Evolutionary conservation across 306 rosid species (phyloP).

Genomic region (Boehmeria nivea): DNA sequence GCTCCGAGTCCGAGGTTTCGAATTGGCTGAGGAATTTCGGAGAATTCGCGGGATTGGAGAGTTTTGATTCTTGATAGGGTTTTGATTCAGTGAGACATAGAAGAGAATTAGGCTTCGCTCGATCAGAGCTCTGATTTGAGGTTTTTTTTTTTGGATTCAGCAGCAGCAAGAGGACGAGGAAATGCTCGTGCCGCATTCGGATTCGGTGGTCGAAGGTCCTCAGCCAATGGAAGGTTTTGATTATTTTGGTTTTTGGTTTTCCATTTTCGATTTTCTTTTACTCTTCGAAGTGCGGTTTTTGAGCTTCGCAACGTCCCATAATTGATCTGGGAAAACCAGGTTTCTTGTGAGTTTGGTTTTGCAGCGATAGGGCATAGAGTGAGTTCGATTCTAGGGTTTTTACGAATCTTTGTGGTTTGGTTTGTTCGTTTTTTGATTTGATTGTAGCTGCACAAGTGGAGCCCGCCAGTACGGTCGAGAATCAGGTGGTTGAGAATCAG

Average conservation of each 20-base stretch:
- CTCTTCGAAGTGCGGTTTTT: slow-evolving; percentile 4
- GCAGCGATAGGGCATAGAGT: background rate
- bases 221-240: slow-evolving; percentile 58
- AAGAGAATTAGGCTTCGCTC: slow-evolving; percentile 32
- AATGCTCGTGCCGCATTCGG: slow-evolving; percentile 58
- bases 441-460: slow-evolving; percentile 34
- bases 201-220: slow-evolving; percentile 51
- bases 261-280: background rate
- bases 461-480: slow-evolving; percentile 40
- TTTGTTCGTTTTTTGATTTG: slow-evolving; percentile 12
- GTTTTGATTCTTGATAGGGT: slow-evolving; percentile 33
- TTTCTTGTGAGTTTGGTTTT: background rate
- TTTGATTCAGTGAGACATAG: slow-evolving; percentile 26
- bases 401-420: slow-evolving; percentile 15
- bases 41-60: no score
- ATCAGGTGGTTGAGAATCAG: slow-evolving; percentile 40
- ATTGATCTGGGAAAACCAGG: slow-evolving; percentile 15
- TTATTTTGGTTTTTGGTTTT: background rate
- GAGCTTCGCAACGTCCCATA: background rate
- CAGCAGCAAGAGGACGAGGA: slow-evolving; percentile 54
- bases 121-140: slow-evolving; percentile 35
- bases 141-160: slow-evolving; percentile 2
- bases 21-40: slow-evolving; percentile 16
- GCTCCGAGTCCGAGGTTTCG: slow-evolving; percentile 4
- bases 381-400: slow-evolving; percentile 7